A percentile compares a stretch with the other conserved stretches of the same genome.
Evolutionary conservation across 805 yeast species (phyloP).

Genomic region (Kazachstania africana): DNA sequence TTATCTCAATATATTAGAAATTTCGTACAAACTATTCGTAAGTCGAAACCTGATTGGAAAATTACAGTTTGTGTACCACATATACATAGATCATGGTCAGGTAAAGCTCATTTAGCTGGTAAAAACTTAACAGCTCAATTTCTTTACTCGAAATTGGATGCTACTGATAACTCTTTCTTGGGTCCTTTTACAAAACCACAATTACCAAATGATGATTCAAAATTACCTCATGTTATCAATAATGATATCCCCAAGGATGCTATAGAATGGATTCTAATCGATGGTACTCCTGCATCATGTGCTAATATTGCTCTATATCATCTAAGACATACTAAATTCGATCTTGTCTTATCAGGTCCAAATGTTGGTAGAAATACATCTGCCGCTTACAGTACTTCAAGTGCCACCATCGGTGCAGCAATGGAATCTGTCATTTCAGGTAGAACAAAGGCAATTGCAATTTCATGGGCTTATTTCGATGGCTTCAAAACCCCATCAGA

Average conservation of each 20-base stretch:
- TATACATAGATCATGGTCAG: conserved; percentile 88
- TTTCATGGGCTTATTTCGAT: conserved; percentile 70
- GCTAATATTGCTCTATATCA: conserved; percentile 82
- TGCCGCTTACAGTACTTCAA: conserved; percentile 75
- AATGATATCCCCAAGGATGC: conserved; percentile 20
- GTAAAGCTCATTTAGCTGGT: conserved; percentile 91
- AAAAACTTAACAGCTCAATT: conserved; percentile 47
- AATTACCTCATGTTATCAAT: conserved; percentile 13
- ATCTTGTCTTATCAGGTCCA: conserved; percentile 88
- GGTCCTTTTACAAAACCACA: conserved; percentile 60
- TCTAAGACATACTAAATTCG: conserved; percentile 43
- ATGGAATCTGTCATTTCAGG: conserved; percentile 77
- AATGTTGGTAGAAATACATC: conserved; percentile 90
- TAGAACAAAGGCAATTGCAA: conserved; percentile 55
- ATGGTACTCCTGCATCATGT: conserved; percentile 95
- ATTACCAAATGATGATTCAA: conserved; percentile 20
- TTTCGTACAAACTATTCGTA: conserved; percentile 56
- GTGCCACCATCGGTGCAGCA: conserved; percentile 96
- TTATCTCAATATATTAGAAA: conserved; percentile 79
- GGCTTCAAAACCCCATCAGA: conserved; percentile 35
- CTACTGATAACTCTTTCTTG: conserved; percentile 39
- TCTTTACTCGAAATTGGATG: conserved; percentile 42
- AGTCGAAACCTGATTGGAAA: conserved; percentile 64
- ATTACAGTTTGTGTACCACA: conserved; percentile 73
- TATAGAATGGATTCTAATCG: conserved; percentile 78